Evolutionary conservation across 805 yeast genomes (phyloP), one percentile per base, ranked within the genome.

Genomic region (Nakazawaea wyomingensis): DNA sequence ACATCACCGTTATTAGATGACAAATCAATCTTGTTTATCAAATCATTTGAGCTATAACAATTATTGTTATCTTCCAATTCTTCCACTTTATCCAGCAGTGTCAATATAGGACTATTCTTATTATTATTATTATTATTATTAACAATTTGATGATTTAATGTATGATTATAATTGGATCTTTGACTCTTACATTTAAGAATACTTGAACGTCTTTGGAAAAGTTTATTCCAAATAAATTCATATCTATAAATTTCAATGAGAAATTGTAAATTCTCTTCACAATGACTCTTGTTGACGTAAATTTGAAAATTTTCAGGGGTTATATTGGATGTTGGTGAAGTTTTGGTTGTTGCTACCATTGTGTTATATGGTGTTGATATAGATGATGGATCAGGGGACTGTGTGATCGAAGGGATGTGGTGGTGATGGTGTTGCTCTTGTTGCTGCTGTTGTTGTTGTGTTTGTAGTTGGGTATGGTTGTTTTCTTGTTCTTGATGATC

Each of bases 251-350:
- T 69, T 44, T 68, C 71, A 4, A 72, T 60, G 24, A 73, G 54
- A 46, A 73, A 73, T 34, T 61, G 54, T 32, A 73, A 58, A 53
- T 69, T 72, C 52, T 73, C 78, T 40, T 60, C 61, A 51, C 74
- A 67, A 48, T 73, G 77, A 27, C 64, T 56, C n/a, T 59, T 54
- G 13, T 34, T 44, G n/a, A 69, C 57, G 47, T 57, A 67, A 13
- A 56, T 50, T 40, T 57, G 54, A 50, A 73, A 72, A 27, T 53
- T 46, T 9, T 14, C 10, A 10, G 44, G 44, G 5, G 44, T 41
- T 17, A 40, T 34, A 8, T n/a, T n/a, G 44, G 44, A 5, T 26
- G 29, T n/a, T 24, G 13, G 37, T 24, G 33, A 3, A 13, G 13
- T 24, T 31, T 17, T 33, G 16, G 16, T 34, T 30, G 9, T 18